Evolutionary conservation across 2,329 filamentous ascomycete species (phyloP), one percentile per base, ranked within the genome.

Genomic region (Corinectria fuckeliana): DNA sequence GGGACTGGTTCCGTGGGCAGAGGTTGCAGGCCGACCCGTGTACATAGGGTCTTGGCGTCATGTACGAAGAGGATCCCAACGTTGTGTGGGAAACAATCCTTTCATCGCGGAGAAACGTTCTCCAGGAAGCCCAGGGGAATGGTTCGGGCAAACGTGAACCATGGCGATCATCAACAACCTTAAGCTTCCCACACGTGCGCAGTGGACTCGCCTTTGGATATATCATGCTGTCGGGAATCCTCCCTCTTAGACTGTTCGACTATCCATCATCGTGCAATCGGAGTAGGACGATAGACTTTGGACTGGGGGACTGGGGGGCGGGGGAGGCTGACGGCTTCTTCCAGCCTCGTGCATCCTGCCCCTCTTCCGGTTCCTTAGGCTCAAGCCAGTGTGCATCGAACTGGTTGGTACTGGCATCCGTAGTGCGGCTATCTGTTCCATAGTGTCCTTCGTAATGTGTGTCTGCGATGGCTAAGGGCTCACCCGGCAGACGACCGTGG

Each of bases 41-140:
- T 54, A n/a, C n/a, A n/a, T n/a, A 32, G 20, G 45, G 47, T 38
- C 50, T 54, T 58, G 56, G 56, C 36, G 51, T 48, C 55, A 48
- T 48, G 49, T 52, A 52, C 50, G 42, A 25, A 44, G 56, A 45
- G 50, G 44, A 54, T 58, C 50, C 23, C 32, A 50, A 30, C 50
- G 30, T 45, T 38, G 44, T 26, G 42, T 26, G 36, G 34, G 28
- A 49, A 26, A 44, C 30, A 61, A 53, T 41, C 39, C 38, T 28
- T 53, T 51, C 18, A 47, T 32, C 30, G 25, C 32, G 45, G 54
- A 41, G 49, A 50, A 41, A 34, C 18, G 47, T 41, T 54, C 45
- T 23, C 26, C 14, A 50, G 47, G 18, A 59, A 54, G 45, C 50
- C 50, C 50, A 32, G 30, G 21, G 32, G 39, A 50, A 56, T 41